Base-by-base conservation (phyloP, 179 eudicot species). In the Silene coronaria region DNA sequence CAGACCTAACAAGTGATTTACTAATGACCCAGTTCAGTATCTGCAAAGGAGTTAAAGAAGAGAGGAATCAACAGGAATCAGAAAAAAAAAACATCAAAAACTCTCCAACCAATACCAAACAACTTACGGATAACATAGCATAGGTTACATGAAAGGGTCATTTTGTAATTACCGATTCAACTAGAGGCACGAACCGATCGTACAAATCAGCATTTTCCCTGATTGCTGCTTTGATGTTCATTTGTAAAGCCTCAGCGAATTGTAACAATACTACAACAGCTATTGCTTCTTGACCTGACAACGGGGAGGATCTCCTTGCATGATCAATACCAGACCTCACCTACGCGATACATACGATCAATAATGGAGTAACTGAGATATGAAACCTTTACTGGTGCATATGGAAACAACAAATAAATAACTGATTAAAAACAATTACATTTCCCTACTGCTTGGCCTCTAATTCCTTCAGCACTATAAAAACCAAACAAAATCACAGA, bases 281-380 rank as follows among this genome's bases (percentile, higher is more conserved):
- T 69, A 90, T 75, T 73, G 99, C 97, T 82, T 92, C 99, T 78
- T 55, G 80, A 83, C 97, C 99, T 64, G 81, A 77, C 73, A 95
- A 77, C 21, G 91, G 91, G 34, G 85, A 86, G 57, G 85, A 81
- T 79, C 89, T 84, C 53, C 82, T 88, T 42, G 88, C 91, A 85
- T 84, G 82, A 66, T 81, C 87, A 61, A 90, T 79, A 67, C 91
- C 92, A 76, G 96, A 87, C 77, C 83, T 85, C 75, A 90, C 97
- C 99, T 95, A 71, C 75, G 76, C 70, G 72, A 75, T 75, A 26
- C 57, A 73, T 69, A 57, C 42, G 34, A 24, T 28, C 70, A 72
- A 74, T 74, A 59, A 77, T 21, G 38, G 16, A 23, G 46, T 5
- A 23, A 38, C 55, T 53, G 6, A 55, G 24, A 53, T 30, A 61